Evolutionary conservation across 78 protist species (phyloP), one percentile per base, ranked within the genome.

Genomic region (Mantamonas sphyraenae): DNA sequence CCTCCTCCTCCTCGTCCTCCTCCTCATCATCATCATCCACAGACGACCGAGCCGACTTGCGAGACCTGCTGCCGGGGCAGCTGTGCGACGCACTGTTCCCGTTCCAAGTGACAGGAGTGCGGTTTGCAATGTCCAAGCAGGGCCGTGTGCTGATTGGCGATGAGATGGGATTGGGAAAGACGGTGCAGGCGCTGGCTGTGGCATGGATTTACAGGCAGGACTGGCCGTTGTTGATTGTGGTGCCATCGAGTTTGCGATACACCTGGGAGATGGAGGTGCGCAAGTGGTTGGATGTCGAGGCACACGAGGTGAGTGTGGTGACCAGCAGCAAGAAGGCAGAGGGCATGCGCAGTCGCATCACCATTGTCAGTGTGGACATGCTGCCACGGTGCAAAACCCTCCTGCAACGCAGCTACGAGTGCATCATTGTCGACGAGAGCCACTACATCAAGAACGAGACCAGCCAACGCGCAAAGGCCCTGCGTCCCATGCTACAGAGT

Each of bases 161-260:
- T 59, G 86, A 87, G 51, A 77, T 79, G 82, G 92, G 92, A 30
- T 35, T 82, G 12, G 91, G 91, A 38, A 86, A 86, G 58, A 83
- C 93, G 14, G 39, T 83, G 2, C 86, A 83, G 68, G 87, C 86
- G 33, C 37, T 88, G 8, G 88, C 88, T 8, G 59, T 81, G 20
- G 26, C 83, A 1, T 24, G 50, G 2, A 56, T 61, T 43, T 86
- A 77, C 60, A 1, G 10, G 5, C 20, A 31, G 3, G 86, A 86
- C 35, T 86, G 91, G 91, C 91, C 91, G 39, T 28, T 71, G 35
- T 39, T 71, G n/a, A 68, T 81, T 33, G 68, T 80, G 10, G 71
- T 71, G 50, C 90, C 90, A 42, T 43, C 74, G 43, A 75, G 82
- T 24, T 58, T 80, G 12, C 68, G 80, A 37, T 31, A 26, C 12